Evolutionary conservation across 306 rosid genomes (phyloP), one percentile per base, ranked within the genome.

Genomic region (Glycyrrhiza uralensis): DNA sequence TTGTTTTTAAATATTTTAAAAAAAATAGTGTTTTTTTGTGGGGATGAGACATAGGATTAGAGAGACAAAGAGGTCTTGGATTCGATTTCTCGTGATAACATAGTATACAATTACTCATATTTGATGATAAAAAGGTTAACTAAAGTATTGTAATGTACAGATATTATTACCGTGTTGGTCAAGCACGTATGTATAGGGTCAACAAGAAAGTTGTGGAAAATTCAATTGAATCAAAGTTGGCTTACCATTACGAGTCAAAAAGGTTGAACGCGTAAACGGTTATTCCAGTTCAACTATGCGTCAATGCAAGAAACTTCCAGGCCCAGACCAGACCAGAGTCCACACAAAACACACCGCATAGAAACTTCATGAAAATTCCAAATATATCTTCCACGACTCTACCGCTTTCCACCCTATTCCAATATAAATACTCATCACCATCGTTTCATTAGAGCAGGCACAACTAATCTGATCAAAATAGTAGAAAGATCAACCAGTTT

Each of bases 311-410:
- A 78, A 71, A 41, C 60, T 70, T 78, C 72, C 11, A 46, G 59
- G 11, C 5, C 9, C 30, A 5, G 18, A 41, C 51, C 70, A 26
- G 29, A 26, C n/a, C 13, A n/a, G 22, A 52, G 20, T 71, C 73
- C 26, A 20, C 23, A 12, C 47, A 5, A 30, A 17, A 32, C 9
- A n/a, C 67, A 19, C 50, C 6, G 26, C 71, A 3, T 5, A 72
- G 76, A 73, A 79, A 58, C 42, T 79, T 79, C 71, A 23, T 1
- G 79, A 73, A 66, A 66, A 35, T 28, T 36, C 76, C 35, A 57
- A 36, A 7, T 35, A 33, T 54, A 23, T 70, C 65, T 42, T 57
- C 67, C 67, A 71, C 73, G 54, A 62, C 66, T 59, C 66, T 61
- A 61, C 67, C 61, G 8, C 59, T 24, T 39, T 62, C 20, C 39